These are phyloP conservation scores for Phytophthora cajani DNA, from an alignment of 352 stramenopile genomes.

Conservation along the genomic window DNA sequence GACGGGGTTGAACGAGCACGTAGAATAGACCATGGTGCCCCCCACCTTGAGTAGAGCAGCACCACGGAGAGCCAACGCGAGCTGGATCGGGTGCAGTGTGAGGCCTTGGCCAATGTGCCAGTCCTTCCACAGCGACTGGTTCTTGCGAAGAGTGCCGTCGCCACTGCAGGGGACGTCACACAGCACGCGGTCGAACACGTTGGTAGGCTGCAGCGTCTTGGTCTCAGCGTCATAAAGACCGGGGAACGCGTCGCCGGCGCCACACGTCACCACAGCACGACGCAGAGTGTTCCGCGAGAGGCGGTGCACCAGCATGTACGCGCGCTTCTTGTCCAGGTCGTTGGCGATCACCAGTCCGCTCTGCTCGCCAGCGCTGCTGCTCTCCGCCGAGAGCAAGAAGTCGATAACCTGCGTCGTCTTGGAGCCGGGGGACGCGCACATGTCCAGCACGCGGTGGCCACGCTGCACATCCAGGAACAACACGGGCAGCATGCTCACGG, in stretches of 20 bases:
- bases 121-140: slow-evolving; percentile 93
- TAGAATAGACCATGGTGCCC: slow-evolving; percentile 95
- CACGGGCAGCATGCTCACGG: slow-evolving; percentile 98
- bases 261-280: slow-evolving; percentile 93
- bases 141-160: slow-evolving; percentile 99
- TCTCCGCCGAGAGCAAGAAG: slow-evolving; percentile 55
- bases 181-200: slow-evolving; percentile 98
- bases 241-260: slow-evolving; percentile 94
- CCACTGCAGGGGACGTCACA: slow-evolving; percentile 98
- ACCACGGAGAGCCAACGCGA: slow-evolving; percentile 92
- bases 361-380: slow-evolving; percentile 17
- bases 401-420: slow-evolving; percentile 99
- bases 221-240: slow-evolving; percentile 73
- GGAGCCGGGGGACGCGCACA: slow-evolving; percentile 97
- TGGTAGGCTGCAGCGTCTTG: slow-evolving; percentile 56
- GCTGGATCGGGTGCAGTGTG: slow-evolving; percentile 93
- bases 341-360: slow-evolving; percentile 95
- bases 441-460: slow-evolving; percentile 83
- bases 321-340: slow-evolving; percentile 96
- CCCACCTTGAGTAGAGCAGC: slow-evolving; percentile 91
- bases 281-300: slow-evolving; percentile 85
- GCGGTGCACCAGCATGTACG: slow-evolving; percentile 98
- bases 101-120: slow-evolving; percentile 94
- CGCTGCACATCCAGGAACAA: slow-evolving; percentile 95
- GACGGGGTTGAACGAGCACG: slow-evolving; percentile 98